phyloP scores from a whole-genome alignment of 768 basidiomycete species.

The Russula earlei region DNA sequence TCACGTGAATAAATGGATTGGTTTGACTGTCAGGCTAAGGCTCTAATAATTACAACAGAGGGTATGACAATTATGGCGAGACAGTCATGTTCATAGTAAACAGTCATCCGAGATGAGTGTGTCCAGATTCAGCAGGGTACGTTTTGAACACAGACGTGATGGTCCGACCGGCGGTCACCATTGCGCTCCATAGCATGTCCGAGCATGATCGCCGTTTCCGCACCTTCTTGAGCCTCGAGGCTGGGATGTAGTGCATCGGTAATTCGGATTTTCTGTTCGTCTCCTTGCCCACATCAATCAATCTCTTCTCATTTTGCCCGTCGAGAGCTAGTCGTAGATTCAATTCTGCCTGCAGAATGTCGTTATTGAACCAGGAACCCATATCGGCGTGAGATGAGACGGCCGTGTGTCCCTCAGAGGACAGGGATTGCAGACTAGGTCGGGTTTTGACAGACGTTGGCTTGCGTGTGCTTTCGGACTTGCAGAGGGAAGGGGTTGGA shows the following conservation, averaged over 20 bases:
- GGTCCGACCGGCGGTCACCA: constrained; percentile 10
- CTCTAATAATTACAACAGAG: constrained; percentile 5
- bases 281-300: background rate
- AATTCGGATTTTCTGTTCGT: background rate
- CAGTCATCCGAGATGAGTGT: background rate
- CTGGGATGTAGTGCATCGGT: constrained; percentile 16
- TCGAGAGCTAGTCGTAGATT: background rate
- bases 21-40: background rate
- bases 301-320: background rate
- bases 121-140: background rate
- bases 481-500: constrained; percentile 8
- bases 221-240: constrained; percentile 9
- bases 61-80: background rate
- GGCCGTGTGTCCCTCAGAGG: constrained; percentile 1
- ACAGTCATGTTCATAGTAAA: too few species aligned
- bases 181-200: constrained; percentile 6
- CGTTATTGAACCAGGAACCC: constrained; percentile 15
- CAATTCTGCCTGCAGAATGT: constrained; percentile 9
- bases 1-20: constrained; percentile 12
- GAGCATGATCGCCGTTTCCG: constrained; percentile 16
- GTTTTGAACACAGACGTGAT: constrained; percentile 9
- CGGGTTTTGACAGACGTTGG: constrained; percentile 7
- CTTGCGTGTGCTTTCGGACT: constrained; percentile 7
- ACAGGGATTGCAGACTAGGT: constrained; percentile 15
- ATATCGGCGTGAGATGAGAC: constrained; percentile 9